Evolutionary conservation across 1,284 basidiomycete genomes (phyloP).

Genomic region (Moesziomyces parantarcticus): DNA sequence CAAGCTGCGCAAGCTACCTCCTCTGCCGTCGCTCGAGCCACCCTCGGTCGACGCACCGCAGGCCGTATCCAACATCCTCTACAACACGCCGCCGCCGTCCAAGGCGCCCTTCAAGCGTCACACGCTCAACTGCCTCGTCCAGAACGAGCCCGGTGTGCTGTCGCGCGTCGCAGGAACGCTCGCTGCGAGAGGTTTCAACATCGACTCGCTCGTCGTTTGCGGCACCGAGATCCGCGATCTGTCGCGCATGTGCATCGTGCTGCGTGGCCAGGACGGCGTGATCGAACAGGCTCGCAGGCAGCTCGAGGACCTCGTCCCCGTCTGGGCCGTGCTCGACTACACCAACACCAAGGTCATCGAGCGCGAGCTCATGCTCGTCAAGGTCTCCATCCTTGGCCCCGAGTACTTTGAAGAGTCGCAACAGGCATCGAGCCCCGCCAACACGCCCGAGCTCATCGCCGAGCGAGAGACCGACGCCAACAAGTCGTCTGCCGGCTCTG

Average conservation of each 20-base stretch:
- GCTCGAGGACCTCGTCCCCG: slow-evolving; percentile 66
- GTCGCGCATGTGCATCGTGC: slow-evolving; percentile 96
- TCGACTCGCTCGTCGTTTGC: slow-evolving; percentile 97
- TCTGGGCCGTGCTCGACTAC: slow-evolving; percentile 68
- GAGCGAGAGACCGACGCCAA: slow-evolving; percentile 45
- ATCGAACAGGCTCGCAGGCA: slow-evolving; percentile 81
- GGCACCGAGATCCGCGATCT: slow-evolving; percentile 96
- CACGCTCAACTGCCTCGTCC: slow-evolving; percentile 96
- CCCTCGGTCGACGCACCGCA: slow-evolving; percentile 64
- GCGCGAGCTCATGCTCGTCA: slow-evolving; percentile 87
- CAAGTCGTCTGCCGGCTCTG: slow-evolving; percentile 11
- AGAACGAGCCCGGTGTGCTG: slow-evolving; percentile 98
- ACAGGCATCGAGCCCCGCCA: slow-evolving; percentile 23
- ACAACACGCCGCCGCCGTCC: slow-evolving; percentile 90
- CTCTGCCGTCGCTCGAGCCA: slow-evolving; percentile 64
- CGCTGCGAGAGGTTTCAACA: slow-evolving; percentile 97
- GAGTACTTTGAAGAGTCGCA: slow-evolving; percentile 83
- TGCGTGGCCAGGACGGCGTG: slow-evolving; percentile 95
- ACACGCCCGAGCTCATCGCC: slow-evolving; percentile 53
- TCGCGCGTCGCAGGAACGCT: slow-evolving; percentile 97
- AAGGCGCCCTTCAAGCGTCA: slow-evolving; percentile 97
- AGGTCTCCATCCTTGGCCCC: slow-evolving; percentile 94
- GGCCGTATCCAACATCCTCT: slow-evolving; percentile 68
- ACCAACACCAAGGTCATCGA: slow-evolving; percentile 75
- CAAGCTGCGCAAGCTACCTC: slow-evolving; percentile 65